Percentiles rank a stretch among this genome's conserved stretches.
Evolutionary conservation across 176 grass and related monocot species (phyloP).

Genomic region (Eragrostis nindensis): DNA sequence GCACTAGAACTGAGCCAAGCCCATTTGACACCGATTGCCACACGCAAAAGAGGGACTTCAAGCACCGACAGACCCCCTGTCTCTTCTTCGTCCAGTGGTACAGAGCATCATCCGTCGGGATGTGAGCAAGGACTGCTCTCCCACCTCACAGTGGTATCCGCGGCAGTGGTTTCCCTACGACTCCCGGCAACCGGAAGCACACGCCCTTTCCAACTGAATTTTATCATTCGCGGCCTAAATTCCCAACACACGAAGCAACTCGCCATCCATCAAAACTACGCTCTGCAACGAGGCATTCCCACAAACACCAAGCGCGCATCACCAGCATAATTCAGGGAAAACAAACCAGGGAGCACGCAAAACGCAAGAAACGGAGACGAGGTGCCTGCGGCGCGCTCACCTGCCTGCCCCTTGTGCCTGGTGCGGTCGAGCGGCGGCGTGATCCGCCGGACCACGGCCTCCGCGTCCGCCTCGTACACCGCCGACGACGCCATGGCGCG

Average conservation of each 20-base stretch:
- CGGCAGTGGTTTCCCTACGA: too few species aligned
- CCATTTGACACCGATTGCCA: background rate
- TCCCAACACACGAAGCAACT: background rate
- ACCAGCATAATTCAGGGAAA: background rate
- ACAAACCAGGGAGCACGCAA: too few species aligned
- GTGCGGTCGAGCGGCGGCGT: slow-evolving; percentile 68
- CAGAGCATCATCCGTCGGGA: too few species aligned
- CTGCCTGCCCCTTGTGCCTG: slow-evolving; percentile 88
- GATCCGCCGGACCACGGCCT: slow-evolving; percentile 68
- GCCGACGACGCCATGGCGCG: slow-evolving; percentile 47
- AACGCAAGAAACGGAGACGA: background rate
- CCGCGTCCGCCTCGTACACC: slow-evolving; percentile 76
- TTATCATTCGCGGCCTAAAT: too few species aligned
- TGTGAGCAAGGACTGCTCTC: too few species aligned
- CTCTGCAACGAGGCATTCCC: background rate
- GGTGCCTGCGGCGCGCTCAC: slow-evolving; percentile 9
- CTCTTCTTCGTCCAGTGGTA: too few species aligned
- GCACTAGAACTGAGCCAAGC: background rate
- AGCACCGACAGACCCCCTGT: background rate
- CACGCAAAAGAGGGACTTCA: background rate
- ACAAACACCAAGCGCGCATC: slow-evolving; percentile 1
- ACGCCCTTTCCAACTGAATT: too few species aligned
- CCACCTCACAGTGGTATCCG: too few species aligned
- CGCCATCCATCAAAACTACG: too few species aligned
- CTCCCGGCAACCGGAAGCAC: too few species aligned